Evolutionary conservation across 2,329 filamentous ascomycete genomes (phyloP).

Genomic region (Botryosphaeria dothidea): DNA sequence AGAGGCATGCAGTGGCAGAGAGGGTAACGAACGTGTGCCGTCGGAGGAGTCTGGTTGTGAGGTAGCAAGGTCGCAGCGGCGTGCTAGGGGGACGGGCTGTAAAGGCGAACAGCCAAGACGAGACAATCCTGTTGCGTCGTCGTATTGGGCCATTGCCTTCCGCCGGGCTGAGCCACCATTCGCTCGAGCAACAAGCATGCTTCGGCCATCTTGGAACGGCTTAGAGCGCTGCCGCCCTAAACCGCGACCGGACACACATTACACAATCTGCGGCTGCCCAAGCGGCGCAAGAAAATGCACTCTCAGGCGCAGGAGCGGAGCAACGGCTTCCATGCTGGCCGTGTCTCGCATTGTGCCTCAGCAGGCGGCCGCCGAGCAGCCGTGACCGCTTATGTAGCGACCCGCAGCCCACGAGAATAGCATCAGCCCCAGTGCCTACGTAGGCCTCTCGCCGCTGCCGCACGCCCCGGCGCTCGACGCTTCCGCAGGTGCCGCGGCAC

Average conservation of each 20-base stretch:
- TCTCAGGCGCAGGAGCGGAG: not conserved
- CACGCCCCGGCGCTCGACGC: not conserved
- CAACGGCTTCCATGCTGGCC: not conserved
- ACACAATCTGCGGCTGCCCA: not conserved
- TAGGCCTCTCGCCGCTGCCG: not conserved
- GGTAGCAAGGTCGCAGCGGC: not conserved
- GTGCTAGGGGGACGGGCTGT: constrained; percentile 6
- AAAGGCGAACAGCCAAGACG: not conserved
- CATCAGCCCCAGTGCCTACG: constrained; percentile 13
- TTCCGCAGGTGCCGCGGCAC: not conserved
- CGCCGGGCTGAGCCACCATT: constrained; percentile 10
- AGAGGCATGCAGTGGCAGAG: not conserved
- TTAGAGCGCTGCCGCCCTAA: not conserved
- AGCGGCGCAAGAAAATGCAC: not conserved
- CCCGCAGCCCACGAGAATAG: constrained; percentile 3
- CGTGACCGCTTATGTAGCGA: constrained; percentile 11
- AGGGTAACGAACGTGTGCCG: constrained; percentile 6
- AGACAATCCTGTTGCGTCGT: not conserved
- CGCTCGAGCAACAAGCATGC: constrained; percentile 5
- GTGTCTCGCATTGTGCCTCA: constrained; percentile 14
- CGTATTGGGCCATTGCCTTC: not conserved
- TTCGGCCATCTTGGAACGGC: constrained; percentile 2
- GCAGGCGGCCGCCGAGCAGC: constrained; percentile 7
- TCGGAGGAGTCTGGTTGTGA: constrained; percentile 2
- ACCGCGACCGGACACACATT: not conserved